Conservation (phyloP, 176 grass and related monocot genomes). For the Tillandsia leiboldiana region DNA sequence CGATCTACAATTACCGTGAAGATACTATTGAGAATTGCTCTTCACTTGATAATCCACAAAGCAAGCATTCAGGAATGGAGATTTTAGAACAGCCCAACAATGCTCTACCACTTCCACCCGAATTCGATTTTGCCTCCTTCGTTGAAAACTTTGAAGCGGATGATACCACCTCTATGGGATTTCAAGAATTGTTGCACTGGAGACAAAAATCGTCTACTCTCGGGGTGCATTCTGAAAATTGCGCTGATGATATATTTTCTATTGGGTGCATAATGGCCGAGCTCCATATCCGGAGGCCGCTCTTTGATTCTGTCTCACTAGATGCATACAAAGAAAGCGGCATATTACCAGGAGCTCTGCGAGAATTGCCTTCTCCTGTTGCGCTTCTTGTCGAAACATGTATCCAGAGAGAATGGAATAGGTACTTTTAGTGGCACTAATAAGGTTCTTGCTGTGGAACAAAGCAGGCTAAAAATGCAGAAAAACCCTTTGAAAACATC, state of each 20-base stretch:
- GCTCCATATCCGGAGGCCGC: constrained; percentile 69
- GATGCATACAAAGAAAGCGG: constrained; percentile 81
- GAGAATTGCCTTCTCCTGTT: constrained; percentile 73
- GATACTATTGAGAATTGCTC: constrained; percentile 22
- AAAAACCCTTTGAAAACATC: too few species aligned
- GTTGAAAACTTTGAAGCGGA: constrained; percentile 76
- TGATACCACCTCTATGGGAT: constrained; percentile 42
- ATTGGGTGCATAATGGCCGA: constrained; percentile 81
- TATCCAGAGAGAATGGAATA: constrained; percentile 72
- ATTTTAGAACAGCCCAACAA: constrained; percentile 19
- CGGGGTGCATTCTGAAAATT: constrained; percentile 29
- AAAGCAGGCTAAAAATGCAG: too few species aligned
- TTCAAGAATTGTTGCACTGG: constrained; percentile 74
- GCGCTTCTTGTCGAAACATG: constrained; percentile 74
- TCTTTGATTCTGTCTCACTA: constrained; percentile 66
- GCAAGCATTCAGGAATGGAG: constrained; percentile 11
- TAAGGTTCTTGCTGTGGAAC: background rate
- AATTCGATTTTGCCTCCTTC: constrained; percentile 57
- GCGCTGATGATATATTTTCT: constrained; percentile 74
- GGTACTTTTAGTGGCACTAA: constrained; percentile 31
- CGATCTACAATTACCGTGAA: constrained; percentile 49
- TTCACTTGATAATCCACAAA: constrained; percentile 24
- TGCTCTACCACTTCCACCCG: constrained; percentile 20
- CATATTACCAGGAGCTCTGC: constrained; percentile 45
- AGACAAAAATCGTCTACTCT: constrained; percentile 40